Evolutionary conservation across 306 rosid species (phyloP), one percentile per base, ranked within the genome.

Genomic region (Rosa lucieae): DNA sequence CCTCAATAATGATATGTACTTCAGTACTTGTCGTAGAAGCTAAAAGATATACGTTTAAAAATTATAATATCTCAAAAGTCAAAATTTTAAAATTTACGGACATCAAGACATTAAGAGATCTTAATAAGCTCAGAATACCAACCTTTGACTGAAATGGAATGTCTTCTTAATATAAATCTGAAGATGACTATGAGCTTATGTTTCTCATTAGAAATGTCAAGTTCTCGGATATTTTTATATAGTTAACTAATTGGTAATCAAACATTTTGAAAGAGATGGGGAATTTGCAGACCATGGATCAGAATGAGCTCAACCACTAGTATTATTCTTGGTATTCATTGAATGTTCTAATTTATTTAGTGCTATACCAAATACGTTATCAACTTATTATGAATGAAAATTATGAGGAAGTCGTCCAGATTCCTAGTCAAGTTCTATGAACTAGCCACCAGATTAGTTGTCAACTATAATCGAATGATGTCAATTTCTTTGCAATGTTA

Each of bases 261-360:
- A 11, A 65, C 35, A 14, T 32, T 65, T 3, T 65, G 69, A 65
- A 65, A 65, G 43, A 65, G 70, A 35, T 3, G 37, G 15, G 67
- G 17, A 10, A 10, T 59, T 10, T 26, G 67, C 67, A 59, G 23
- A 26, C 39, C 67, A 59, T 11, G 17, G 67, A 59, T 56, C 32
- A 21, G 29, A 8, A 20, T 8, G 32, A 59, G 26, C 29, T 23
- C 1, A 61, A 26, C 67, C 9, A 23, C 37, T 18, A 58, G 68
- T 13, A 62, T 18, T 10, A 56, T 63, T 37, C 72, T 49, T 67
- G 72, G 49, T 49, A 67, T 67, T 67, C 72, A 9, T 49, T 72
- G 63, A 32, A 51, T 49, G 43, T 17, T 15, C 17, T 17, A 29
- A 15, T 3, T 72, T 26, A 18, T 39, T 1, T 3, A 37, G 13